Evolutionary conservation across 2,329 filamentous ascomycete species (phyloP), one percentile per base, ranked within the genome.

Genomic region (Alternaria gaisen): DNA sequence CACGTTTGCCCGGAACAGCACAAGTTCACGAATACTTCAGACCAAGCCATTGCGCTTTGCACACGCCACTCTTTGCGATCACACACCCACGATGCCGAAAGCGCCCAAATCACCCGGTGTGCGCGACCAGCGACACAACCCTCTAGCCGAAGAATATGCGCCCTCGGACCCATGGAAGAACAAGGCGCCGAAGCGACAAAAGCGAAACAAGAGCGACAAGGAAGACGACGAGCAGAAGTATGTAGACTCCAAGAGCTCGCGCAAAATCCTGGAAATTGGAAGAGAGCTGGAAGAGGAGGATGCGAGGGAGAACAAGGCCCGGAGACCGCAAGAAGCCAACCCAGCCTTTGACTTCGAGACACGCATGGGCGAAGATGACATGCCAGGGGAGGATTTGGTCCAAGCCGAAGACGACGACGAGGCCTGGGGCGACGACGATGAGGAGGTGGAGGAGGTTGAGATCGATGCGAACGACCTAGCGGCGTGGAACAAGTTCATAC

Each of bases 401-500:
- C 80, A 83, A 7, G 77, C 80, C 36, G 80, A 83, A 24, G 84
- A 83, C 16, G 84, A 84, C 42, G 81, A 83, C 2, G 83, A 83
- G 57, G 90, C 88, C 22, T 94, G 92, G 87, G 91, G 91, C 26
- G 91, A 93, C 47, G 92, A 94, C 34, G 91, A 93, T 36, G 90
- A 91, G 48, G 86, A 91, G 67, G 87, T 91, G 65, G 83, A 85
- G 58, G 87, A 89, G 72, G 80, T 87, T 67, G 94, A 97, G 77
- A 86, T 98, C 42, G 93, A 97, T 66, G 93, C 94, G 2, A 88
- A 91, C 61, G 95, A 99, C 68, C 84, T 97, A 64, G 93, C 94
- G 52, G 91, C 90, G 56, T 99, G 97, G 83, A 92, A 94, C 79
- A 93, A 91, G 72, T 98, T 97, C 77, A 87, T 97, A 70, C 92